Conservation (phyloP, 257 asterid species). For the Solanum lycopersicoides region DNA sequence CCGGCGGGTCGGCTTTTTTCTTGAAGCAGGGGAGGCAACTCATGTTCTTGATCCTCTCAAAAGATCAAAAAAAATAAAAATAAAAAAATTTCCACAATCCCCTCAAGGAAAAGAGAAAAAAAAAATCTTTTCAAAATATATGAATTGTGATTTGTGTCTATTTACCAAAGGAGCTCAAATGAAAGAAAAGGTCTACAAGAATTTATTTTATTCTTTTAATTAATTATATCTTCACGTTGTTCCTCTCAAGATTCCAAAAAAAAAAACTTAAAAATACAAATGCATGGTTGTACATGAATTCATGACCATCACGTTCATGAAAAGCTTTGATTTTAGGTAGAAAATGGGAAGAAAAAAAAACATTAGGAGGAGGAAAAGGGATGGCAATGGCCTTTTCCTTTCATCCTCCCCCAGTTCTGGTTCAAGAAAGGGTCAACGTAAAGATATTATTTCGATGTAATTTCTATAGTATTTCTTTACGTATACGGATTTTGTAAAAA, state of each 20-base stretch:
- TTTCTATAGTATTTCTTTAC: neutral
- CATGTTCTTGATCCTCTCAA: neutral
- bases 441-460: neutral
- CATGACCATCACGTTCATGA: neutral
- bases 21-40: constrained; percentile 1
- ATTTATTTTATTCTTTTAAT: neutral
- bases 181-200: neutral
- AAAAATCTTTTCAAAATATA: neutral
- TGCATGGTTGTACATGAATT: neutral
- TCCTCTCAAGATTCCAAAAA: neutral
- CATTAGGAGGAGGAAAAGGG: constrained; percentile 1
- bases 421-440: constrained; percentile 5
- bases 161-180: neutral
- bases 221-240: neutral
- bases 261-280: neutral
- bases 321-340: neutral
- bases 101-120: neutral
- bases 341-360: neutral
- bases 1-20: neutral
- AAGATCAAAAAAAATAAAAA: neutral
- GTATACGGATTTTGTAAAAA: neutral
- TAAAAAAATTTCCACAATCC: neutral
- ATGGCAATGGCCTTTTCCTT: neutral
- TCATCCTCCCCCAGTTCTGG: neutral
- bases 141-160: neutral